Conservation (phyloP, 2,329 filamentous ascomycete species). For the Alternaria sp. region DNA sequence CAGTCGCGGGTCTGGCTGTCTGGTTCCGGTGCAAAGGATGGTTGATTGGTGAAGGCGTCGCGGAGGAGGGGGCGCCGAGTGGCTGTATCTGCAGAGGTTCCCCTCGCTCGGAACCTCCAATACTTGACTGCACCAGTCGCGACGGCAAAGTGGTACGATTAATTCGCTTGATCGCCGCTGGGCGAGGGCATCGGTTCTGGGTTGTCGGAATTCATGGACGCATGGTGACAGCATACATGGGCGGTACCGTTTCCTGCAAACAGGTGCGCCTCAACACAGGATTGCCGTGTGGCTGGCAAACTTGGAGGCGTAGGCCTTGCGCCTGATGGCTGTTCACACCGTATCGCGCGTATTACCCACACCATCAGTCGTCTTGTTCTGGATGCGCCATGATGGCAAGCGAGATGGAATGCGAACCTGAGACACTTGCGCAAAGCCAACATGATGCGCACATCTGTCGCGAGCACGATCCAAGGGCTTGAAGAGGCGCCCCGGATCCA, state of each 20-base stretch:
- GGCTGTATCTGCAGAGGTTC: conserved; percentile 25
- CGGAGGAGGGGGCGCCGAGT: conserved; percentile 9
- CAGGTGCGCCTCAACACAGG: not conserved
- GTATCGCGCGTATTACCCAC: conserved; percentile 6
- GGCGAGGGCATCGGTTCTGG: conserved; percentile 15
- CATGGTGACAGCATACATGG: conserved; percentile 24
- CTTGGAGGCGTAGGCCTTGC: not conserved
- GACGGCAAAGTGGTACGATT: conserved; percentile 29
- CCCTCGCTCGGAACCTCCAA: conserved; percentile 28
- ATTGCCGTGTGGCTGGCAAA: conserved; percentile 8
- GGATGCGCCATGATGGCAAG: conserved; percentile 13
- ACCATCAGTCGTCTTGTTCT: conserved; percentile 1
- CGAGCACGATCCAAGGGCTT: conserved; percentile 20
- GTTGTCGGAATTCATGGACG: conserved; percentile 17
- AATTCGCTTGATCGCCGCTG: conserved; percentile 12
- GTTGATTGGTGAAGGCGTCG: conserved; percentile 14
- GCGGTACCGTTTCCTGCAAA: conserved; percentile 1
- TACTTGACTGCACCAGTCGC: conserved; percentile 26
- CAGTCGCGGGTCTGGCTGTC: conserved; percentile 23
- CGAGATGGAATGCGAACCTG: conserved; percentile 24
- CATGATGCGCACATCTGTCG: conserved; percentile 27
- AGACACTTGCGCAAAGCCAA: conserved; percentile 26
- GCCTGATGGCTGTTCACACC: not conserved
- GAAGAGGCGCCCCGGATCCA: conserved; percentile 22
- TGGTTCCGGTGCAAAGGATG: conserved; percentile 18